Percentiles rank a stretch among this genome's conserved stretches.
phyloP scores from a whole-genome alignment of 2,329 filamentous ascomycete species.

The Penicillium sp. region DNA sequence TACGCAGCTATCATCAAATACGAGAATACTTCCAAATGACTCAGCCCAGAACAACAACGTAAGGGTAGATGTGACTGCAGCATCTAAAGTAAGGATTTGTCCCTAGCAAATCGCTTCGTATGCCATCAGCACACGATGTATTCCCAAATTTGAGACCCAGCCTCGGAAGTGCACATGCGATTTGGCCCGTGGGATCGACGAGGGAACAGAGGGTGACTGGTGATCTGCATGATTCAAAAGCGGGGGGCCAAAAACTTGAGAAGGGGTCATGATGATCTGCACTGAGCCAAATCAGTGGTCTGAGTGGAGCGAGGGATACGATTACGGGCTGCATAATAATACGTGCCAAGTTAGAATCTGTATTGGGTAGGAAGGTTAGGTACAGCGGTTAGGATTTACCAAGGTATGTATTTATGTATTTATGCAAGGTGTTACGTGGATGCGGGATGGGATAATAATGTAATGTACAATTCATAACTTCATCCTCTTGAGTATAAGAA shows the following conservation, averaged over 20 bases:
- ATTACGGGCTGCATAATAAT: neutral
- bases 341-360: neutral
- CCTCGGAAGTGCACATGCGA: neutral
- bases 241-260: neutral
- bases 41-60: neutral
- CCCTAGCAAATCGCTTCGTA: neutral
- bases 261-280: constrained; percentile 3
- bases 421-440: neutral
- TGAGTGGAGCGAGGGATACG: neutral
- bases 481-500: constrained; percentile 22
- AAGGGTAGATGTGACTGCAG: neutral
- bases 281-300: neutral
- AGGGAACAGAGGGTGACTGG: neutral
- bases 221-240: neutral
- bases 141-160: neutral
- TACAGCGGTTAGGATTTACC: neutral
- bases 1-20: neutral
- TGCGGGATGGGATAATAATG: constrained; percentile 5
- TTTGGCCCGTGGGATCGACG: constrained; percentile 5
- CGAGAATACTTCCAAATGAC: neutral
- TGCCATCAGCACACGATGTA: neutral
- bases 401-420: neutral
- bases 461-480: constrained; percentile 27
- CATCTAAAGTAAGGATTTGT: neutral
- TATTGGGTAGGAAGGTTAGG: neutral